Conservation (phyloP, 257 asterid species). For the Agastache rugosa region DNA sequence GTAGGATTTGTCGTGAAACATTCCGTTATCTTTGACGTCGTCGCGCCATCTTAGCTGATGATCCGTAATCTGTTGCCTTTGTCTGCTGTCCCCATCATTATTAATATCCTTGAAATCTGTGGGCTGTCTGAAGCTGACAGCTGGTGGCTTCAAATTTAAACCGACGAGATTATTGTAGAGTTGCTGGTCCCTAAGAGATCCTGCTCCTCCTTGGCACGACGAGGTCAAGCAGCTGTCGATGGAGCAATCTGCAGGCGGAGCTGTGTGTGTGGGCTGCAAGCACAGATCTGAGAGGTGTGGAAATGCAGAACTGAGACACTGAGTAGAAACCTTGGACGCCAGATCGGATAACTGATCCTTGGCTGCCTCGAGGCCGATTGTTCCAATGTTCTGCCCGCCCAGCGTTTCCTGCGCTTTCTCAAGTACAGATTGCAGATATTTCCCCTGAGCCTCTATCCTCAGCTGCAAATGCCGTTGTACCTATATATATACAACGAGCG, state of each 20-base stretch:
- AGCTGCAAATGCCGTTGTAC: slow-evolving; percentile 90
- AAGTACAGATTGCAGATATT: slow-evolving; percentile 75
- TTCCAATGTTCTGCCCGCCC: slow-evolving; percentile 70
- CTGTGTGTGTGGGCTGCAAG: too few relatives aligned
- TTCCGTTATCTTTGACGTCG: slow-evolving; percentile 48
- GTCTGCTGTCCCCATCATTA: slow-evolving; percentile 35
- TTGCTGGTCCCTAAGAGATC: slow-evolving; percentile 56
- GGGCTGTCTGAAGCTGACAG: slow-evolving; percentile 41
- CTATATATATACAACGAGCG: slow-evolving; percentile 43
- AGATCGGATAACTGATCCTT: slow-evolving; percentile 73
- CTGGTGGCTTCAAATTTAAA: slow-evolving; percentile 17
- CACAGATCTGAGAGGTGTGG: slow-evolving; percentile 53
- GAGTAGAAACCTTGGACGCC: slow-evolving; percentile 68
- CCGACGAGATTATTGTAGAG: slow-evolving; percentile 50
- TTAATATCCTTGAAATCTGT: slow-evolving; percentile 35
- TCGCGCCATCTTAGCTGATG: slow-evolving; percentile 52
- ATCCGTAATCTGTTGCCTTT: slow-evolving; percentile 35
- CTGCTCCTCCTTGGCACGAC: slow-evolving; percentile 47
- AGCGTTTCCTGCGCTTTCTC: slow-evolving; percentile 92
- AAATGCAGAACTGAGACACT: slow-evolving; percentile 64
- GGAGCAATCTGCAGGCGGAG: slow-evolving; percentile 56
- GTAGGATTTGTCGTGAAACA: slow-evolving; percentile 40
- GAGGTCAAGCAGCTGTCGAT: slow-evolving; percentile 74
- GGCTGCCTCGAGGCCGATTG: slow-evolving; percentile 70
- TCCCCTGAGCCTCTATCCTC: slow-evolving; percentile 85